phyloP scores from a whole-genome alignment of 1,284 basidiomycete genomes.

The Leccinum solheimii region DNA sequence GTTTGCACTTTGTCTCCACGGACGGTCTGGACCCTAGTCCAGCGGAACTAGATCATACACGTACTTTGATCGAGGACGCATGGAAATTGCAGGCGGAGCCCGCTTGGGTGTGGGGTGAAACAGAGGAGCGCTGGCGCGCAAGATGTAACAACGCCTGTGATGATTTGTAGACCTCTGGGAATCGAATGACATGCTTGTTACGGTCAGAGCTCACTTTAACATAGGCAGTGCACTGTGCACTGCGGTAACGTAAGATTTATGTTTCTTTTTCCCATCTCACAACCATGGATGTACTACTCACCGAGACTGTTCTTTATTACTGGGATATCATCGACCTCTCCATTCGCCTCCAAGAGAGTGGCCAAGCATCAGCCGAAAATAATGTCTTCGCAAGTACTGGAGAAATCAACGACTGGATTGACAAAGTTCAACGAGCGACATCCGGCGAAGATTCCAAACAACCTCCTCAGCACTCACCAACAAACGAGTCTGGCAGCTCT shows the following conservation, averaged over 20 bases:
- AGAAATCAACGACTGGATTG: not conserved
- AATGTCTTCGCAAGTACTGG: not conserved
- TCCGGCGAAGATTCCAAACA: not conserved
- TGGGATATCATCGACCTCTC: not conserved
- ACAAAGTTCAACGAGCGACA: not conserved
- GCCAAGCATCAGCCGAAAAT: not conserved
- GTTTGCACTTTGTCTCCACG: not conserved
- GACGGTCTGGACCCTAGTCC: not conserved
- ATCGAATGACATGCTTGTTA: too few relatives aligned
- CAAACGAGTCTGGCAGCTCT: not conserved
- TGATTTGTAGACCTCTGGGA: too few relatives aligned
- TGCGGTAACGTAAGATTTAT: not conserved
- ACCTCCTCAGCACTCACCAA: not conserved
- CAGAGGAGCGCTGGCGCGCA: slow-evolving; percentile 13
- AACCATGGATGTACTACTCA: not conserved
- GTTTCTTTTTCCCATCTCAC: not conserved
- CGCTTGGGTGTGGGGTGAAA: slow-evolving; percentile 13
- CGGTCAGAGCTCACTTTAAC: too few relatives aligned
- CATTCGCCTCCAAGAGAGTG: not conserved
- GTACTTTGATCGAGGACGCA: slow-evolving; percentile 16
- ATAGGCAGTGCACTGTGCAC: too few relatives aligned
- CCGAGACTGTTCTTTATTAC: not conserved
- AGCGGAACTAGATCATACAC: slow-evolving; percentile 14
- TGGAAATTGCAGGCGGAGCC: slow-evolving; percentile 24
- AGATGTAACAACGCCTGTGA: not conserved